phyloP scores from a whole-genome alignment of 768 basidiomycete genomes.

The Tylopilus plumbeoviolaceoides region DNA sequence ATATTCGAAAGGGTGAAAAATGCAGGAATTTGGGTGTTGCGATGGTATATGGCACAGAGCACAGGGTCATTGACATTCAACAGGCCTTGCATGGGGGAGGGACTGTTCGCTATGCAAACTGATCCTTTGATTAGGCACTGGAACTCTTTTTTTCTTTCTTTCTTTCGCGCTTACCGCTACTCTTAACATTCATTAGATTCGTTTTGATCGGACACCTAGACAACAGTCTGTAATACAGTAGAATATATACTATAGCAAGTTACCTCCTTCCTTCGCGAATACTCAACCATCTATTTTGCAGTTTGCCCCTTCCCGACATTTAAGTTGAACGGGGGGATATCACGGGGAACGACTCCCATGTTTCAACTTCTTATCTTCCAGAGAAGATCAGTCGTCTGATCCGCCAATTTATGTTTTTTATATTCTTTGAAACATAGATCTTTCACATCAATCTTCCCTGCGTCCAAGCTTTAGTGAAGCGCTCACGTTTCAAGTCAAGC shows the following conservation, averaged over 20 bases:
- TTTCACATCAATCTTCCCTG: background rate
- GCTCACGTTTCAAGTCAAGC: background rate
- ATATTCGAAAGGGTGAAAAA: background rate
- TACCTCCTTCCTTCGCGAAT: background rate
- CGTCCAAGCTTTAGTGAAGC: background rate
- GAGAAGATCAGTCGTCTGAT: no score
- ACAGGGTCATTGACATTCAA: background rate
- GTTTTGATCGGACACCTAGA: background rate
- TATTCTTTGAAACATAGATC: background rate
- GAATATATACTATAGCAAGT: background rate
- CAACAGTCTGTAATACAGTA: background rate
- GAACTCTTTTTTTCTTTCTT: no score
- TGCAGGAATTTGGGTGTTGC: background rate
- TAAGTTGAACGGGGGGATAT: background rate
- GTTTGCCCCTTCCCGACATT: background rate
- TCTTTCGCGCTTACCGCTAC: background rate
- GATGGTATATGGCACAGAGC: background rate
- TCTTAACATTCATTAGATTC: background rate
- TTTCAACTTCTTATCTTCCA: background rate
- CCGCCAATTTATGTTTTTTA: background rate
- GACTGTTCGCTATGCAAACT: background rate
- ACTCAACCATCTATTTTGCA: background rate
- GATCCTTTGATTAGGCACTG: background rate
- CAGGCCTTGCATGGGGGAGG: background rate
- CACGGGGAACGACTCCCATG: background rate